Conservation (phyloP, 2,329 filamentous ascomycete genomes). For the Fusarium nematophilum region DNA sequence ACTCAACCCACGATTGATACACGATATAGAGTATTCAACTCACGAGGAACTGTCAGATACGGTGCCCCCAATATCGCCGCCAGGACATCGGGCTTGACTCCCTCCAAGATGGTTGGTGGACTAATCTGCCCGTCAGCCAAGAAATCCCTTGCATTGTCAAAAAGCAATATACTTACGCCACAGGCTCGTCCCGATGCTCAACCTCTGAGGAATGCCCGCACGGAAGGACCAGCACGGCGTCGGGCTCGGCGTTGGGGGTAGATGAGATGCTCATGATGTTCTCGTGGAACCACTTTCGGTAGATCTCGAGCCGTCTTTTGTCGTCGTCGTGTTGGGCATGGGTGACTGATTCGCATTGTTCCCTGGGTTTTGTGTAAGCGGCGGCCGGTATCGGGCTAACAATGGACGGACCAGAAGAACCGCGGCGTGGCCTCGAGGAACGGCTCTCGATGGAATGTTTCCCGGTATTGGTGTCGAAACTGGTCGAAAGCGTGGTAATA, state of each 20-base stretch:
- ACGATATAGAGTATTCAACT: conserved; percentile 25
- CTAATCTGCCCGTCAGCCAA: conserved; percentile 38
- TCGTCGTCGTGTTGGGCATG: conserved; percentile 17
- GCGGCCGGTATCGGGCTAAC: not conserved
- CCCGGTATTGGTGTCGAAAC: conserved; percentile 43
- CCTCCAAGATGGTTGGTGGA: conserved; percentile 39
- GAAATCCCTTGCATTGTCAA: not conserved
- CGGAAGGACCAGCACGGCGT: conserved; percentile 46
- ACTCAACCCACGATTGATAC: not conserved
- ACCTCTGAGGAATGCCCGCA: conserved; percentile 29
- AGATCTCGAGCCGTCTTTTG: conserved; percentile 41
- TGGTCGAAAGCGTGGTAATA: conserved; percentile 46
- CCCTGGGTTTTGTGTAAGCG: conserved; percentile 27
- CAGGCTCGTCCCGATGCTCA: conserved; percentile 43
- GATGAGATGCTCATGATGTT: conserved; percentile 38
- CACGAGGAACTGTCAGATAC: conserved; percentile 50
- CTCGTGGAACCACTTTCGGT: conserved; percentile 48
- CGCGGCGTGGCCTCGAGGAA: conserved; percentile 46
- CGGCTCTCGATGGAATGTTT: conserved; percentile 38
- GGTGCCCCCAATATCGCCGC: conserved; percentile 46
- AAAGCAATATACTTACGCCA: conserved; percentile 38
- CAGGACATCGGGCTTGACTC: conserved; percentile 44
- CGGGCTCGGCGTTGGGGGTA: conserved; percentile 30
- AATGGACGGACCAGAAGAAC: conserved; percentile 45
- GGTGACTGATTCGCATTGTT: conserved; percentile 30